Evolutionary conservation across 2,329 filamentous ascomycete genomes (phyloP), one percentile per base, ranked within the genome.

Genomic region (Thelonectria rubi): DNA sequence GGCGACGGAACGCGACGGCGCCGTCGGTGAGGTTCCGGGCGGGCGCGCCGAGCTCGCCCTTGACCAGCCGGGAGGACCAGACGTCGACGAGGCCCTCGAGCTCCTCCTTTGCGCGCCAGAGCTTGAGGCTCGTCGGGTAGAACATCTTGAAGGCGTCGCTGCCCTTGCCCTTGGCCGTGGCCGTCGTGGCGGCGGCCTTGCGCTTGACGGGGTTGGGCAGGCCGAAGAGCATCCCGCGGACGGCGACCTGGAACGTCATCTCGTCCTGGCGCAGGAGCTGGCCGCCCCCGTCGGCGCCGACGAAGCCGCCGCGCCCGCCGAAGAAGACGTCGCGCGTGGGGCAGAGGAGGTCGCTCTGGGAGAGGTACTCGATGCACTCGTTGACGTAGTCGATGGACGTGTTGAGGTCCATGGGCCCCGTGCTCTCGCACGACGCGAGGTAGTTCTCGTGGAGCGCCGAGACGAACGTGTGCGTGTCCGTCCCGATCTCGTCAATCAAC

Each of bases 361-460:
- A 98, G 0, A 99, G 82, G 26, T 88, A 86, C 58, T 95, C 91
- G 58, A 97, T 89, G 73, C 94, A 98, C n/a, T 86, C 88, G 64
- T 93, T 92, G 59, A 97, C 81, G 65, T 90, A 90, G 69, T 95
- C 92, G 30, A 94, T 84, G 1, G 93, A 89, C 0, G 84, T 87
- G 20, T 85, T 75, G 5, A 81, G 72, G 69, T 86, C 85, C 63
- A 77, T 75, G 0, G 80, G 79, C 0, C 79, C 79, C 2, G 78
- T 80, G 47, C 81, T 81, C 66, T 90, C 87, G 73, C 94, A 98
- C 0, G 95, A 98, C 1, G 93, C 82, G 1, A 90, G 84, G 69
- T 97, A 98, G 73, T 99, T 99, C 72, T 99, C 95, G 73, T 98
- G 94, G 0, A 98, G 80, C 3, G 93, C 92, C 5, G 93, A 91